Percentiles rank a stretch among this genome's conserved stretches.
Conservation (phyloP, 345 rosid genomes). For the Kernera saxatilis region DNA sequence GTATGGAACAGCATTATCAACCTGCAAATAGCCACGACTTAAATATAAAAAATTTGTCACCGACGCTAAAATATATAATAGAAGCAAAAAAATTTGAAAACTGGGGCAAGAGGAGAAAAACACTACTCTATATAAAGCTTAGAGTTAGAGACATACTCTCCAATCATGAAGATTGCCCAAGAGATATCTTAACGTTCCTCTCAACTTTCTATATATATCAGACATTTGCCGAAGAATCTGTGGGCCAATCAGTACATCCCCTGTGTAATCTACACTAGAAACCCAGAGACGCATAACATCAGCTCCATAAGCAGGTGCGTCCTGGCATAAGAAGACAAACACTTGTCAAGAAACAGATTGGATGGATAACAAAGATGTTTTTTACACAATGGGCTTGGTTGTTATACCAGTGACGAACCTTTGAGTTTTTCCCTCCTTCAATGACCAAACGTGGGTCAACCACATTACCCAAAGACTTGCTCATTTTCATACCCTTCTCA, state of each 20-base stretch:
- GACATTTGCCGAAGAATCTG: conserved; percentile 86
- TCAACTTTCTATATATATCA: conserved; percentile 83
- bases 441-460: conserved; percentile 76
- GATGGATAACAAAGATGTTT: not conserved
- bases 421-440: conserved; percentile 79
- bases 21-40: conserved; percentile 41
- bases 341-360: conserved; percentile 11
- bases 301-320: conserved; percentile 90
- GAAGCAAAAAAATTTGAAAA: not conserved
- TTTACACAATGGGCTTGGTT: conserved; percentile 1
- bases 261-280: conserved; percentile 91
- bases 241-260: conserved; percentile 81
- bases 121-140: not conserved
- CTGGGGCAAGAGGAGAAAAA: not conserved
- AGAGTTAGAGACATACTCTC: conserved; percentile 48
- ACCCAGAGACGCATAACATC: conserved; percentile 97
- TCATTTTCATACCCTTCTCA: conserved; percentile 96
- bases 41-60: not conserved
- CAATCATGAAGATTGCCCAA: conserved; percentile 95
- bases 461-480: conserved; percentile 93
- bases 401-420: conserved; percentile 40
- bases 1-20: conserved; percentile 61
- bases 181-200: conserved; percentile 90
- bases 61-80: not conserved
- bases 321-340: conserved; percentile 47